Evolutionary conservation across 345 rosid genomes (phyloP).

Genomic region (Lagerstroemia speciosa): DNA sequence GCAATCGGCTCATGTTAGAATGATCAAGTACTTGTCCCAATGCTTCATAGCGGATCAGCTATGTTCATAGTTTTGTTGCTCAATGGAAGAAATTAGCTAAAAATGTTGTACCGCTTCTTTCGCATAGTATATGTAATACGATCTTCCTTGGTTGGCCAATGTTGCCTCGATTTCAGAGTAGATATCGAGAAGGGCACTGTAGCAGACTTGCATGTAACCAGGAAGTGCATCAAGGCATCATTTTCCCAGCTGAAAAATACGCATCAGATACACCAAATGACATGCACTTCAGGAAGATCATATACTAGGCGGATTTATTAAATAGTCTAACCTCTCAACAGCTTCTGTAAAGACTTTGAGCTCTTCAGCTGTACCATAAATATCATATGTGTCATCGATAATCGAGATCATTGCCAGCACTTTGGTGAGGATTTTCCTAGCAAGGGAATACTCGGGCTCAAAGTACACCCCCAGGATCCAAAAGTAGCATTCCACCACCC

Average conservation of each 20-base stretch:
- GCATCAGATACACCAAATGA: background rate
- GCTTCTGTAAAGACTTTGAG: slow-evolving; percentile 8
- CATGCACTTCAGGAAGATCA: background rate
- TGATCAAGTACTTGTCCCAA: no score
- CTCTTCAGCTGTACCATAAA: slow-evolving; percentile 16
- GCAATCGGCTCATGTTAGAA: no score
- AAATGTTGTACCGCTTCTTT: slow-evolving; percentile 19
- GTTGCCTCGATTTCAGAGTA: slow-evolving; percentile 20
- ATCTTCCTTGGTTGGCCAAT: slow-evolving; percentile 12
- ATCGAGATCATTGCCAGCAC: slow-evolving; percentile 5
- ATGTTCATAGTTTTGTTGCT: background rate
- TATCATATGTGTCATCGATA: slow-evolving; percentile 22
- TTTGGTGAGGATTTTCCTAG: slow-evolving; percentile 7
- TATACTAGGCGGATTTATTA: background rate
- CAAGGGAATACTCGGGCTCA: slow-evolving; percentile 1
- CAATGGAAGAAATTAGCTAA: no score
- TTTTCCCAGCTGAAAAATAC: slow-evolving; percentile 25
- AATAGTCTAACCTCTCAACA: background rate
- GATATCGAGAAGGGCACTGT: slow-evolving; percentile 20
- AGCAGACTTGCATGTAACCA: slow-evolving; percentile 26
- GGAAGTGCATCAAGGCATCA: slow-evolving; percentile 15
- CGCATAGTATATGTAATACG: slow-evolving; percentile 14
- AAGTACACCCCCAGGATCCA: no score
- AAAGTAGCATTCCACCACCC: no score
- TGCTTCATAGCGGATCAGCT: no score